Evolutionary conservation across 78 protist genomes (phyloP), one percentile per base, ranked within the genome.

Genomic region (Cyanophora paradoxa): DNA sequence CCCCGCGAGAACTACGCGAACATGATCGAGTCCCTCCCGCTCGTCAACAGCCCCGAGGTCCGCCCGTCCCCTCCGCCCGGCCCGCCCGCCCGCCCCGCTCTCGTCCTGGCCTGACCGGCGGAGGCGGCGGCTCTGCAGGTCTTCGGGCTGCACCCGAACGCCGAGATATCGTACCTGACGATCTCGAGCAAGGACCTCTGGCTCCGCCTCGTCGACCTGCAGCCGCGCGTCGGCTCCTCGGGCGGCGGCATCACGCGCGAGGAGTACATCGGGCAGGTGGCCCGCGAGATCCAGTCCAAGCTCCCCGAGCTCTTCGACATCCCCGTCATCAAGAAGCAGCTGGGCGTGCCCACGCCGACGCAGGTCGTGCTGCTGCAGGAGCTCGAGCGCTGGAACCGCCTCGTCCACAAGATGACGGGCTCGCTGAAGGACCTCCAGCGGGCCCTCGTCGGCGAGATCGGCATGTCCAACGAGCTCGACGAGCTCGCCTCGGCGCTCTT

Each of bases 131-230:
- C n/a, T n/a, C n/a, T n/a, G n/a, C n/a, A n/a, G n/a, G 91, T 94
- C 39, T 86, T 94, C 24, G 98, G 98, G 0, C 87, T 94, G 31
- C 93, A 94, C 69, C 70, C 84, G 24, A 94, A 94, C 76, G 94
- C 98, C 1, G 96, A 94, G 70, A 90, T 91, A 54, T 78, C 82
- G n/a, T 90, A 88, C 80, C 39, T 63, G 44, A 85, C 90, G n/a
- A 7, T 28, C 33, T 20, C 83, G 22, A 41, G 90, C 10, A 20
- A 56, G n/a, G 28, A 33, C 20, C 59, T 94, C 56, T 91, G 85
- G 90, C 28, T 19, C 24, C 50, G 72, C 46, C 36, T 94, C 66
- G 1, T 90, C 42, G 74, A 68, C 22, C 44, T 94, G 65, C 93
- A 89, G 77, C 90, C 95, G 13, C 82, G 91, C 3, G 36, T 26